phyloP scores from a whole-genome alignment of 2,329 filamentous ascomycete genomes.

The Nemania sp. region DNA sequence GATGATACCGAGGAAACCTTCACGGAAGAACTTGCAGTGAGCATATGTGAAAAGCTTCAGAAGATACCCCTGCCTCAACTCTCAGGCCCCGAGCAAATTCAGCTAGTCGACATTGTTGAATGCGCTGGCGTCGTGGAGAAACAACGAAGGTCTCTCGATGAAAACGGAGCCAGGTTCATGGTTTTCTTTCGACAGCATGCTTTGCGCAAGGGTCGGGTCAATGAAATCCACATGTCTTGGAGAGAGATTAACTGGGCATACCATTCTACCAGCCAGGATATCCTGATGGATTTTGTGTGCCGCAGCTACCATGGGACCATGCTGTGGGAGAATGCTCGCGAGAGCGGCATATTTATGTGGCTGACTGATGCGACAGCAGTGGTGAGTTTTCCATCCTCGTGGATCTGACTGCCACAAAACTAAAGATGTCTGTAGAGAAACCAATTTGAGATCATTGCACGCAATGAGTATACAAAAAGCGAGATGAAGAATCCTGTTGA shows the following conservation, averaged over 20 bases:
- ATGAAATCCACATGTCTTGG: slow-evolving; percentile 70
- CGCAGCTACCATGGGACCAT: slow-evolving; percentile 78
- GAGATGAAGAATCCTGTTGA: slow-evolving; percentile 89
- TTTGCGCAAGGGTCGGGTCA: slow-evolving; percentile 66
- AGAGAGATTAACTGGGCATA: slow-evolving; percentile 85
- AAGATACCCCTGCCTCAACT: slow-evolving; percentile 76
- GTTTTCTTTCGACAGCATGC: slow-evolving; percentile 84
- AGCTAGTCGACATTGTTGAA: slow-evolving; percentile 80
- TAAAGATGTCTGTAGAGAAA: slow-evolving; percentile 53
- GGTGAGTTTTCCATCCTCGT: slow-evolving; percentile 52
- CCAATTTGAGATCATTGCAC: slow-evolving; percentile 88
- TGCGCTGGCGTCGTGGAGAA: slow-evolving; percentile 83
- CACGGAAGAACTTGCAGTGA: slow-evolving; percentile 69
- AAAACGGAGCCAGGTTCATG: slow-evolving; percentile 85
- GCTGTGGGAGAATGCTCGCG: slow-evolving; percentile 81
- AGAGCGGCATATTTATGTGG: slow-evolving; percentile 96
- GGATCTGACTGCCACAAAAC: neutral
- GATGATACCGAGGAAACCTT: slow-evolving; percentile 65
- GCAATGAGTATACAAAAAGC: slow-evolving; percentile 88
- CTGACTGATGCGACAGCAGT: slow-evolving; percentile 75
- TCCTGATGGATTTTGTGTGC: slow-evolving; percentile 80
- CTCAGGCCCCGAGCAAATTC: slow-evolving; percentile 83
- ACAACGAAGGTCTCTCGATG: slow-evolving; percentile 85
- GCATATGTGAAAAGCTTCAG: slow-evolving; percentile 77
- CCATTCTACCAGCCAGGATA: slow-evolving; percentile 85